A percentile compares a stretch with the other conserved stretches of the same genome.
Conservation (phyloP, 768 basidiomycete species). For the Naganishia antarctica region DNA sequence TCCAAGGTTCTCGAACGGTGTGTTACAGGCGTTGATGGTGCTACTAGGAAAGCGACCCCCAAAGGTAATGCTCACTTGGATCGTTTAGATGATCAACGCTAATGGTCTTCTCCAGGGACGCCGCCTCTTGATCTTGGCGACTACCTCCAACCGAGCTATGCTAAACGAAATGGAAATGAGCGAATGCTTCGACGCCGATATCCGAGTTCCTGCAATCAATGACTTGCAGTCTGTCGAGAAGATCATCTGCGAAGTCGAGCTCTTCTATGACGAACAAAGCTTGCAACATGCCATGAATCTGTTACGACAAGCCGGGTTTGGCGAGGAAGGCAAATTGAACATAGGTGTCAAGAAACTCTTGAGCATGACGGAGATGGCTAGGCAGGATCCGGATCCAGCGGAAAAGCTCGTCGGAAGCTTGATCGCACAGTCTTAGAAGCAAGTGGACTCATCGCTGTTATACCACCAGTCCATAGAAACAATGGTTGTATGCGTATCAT, state of each 20-base stretch:
- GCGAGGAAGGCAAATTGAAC: slow-evolving; percentile 57
- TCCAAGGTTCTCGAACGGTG: slow-evolving; percentile 89
- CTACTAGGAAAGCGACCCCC: slow-evolving; percentile 84
- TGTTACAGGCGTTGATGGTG: slow-evolving; percentile 83
- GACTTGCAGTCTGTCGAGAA: slow-evolving; percentile 65
- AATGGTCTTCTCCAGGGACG: slow-evolving; percentile 61
- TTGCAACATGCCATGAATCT: slow-evolving; percentile 60
- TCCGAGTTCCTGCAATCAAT: slow-evolving; percentile 76
- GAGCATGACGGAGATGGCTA: slow-evolving; percentile 88
- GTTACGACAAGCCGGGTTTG: slow-evolving; percentile 71
- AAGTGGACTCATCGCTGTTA: neutral
- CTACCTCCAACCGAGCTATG: slow-evolving; percentile 79
- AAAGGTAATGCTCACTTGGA: slow-evolving; percentile 59
- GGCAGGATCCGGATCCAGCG: slow-evolving; percentile 83
- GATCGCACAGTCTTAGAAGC: slow-evolving; percentile 26
- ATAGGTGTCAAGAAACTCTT: slow-evolving; percentile 93
- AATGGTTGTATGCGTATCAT: slow-evolving; percentile 10
- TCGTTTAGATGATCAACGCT: neutral
- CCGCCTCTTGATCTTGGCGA: slow-evolving; percentile 83
- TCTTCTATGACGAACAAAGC: slow-evolving; percentile 60
- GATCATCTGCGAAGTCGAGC: slow-evolving; percentile 70
- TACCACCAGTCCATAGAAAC: neutral
- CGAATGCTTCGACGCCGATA: slow-evolving; percentile 83
- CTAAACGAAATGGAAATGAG: slow-evolving; percentile 80
- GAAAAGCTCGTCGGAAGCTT: slow-evolving; percentile 52